These are phyloP conservation scores for Podaxis pistillaris DNA, from an alignment of 768 basidiomycete genomes.

Conservation along the genomic window DNA sequence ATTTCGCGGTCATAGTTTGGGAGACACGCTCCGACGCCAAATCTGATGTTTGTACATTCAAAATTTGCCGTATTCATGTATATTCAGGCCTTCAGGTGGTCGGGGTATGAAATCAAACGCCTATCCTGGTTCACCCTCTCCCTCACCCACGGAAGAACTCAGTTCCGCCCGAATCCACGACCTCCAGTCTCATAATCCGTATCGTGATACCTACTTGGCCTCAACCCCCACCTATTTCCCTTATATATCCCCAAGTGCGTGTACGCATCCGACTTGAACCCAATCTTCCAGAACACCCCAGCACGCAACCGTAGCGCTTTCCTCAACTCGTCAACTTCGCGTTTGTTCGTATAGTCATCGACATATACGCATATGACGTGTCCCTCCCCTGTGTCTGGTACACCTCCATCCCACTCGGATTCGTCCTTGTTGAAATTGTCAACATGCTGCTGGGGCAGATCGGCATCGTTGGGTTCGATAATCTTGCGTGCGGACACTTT, in stretches of 20 bases:
- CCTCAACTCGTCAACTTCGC: slow-evolving; percentile 30
- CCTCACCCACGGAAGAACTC: no score
- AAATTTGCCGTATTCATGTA: no score
- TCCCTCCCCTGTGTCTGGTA: slow-evolving; percentile 21
- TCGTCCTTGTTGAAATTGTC: background rate
- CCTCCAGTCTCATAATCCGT: slow-evolving; percentile 5
- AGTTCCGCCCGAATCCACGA: background rate
- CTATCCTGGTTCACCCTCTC: no score
- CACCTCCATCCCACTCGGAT: background rate
- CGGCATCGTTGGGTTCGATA: background rate
- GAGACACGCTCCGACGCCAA: no score
- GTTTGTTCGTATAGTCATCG: slow-evolving; percentile 24
- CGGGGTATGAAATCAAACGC: no score
- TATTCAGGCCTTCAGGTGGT: no score
- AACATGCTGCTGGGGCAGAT: background rate
- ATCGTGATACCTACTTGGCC: slow-evolving; percentile 31
- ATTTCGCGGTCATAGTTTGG: no score
- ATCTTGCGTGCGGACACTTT: slow-evolving; percentile 37
- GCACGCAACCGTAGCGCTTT: slow-evolving; percentile 26
- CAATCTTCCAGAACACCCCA: slow-evolving; percentile 30
- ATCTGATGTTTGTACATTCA: no score
- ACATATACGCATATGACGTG: slow-evolving; percentile 37
- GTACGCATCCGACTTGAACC: slow-evolving; percentile 40
- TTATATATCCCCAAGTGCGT: slow-evolving; percentile 37
- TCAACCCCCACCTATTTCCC: slow-evolving; percentile 32